Evolutionary conservation across 2,329 filamentous ascomycete genomes (phyloP).

Genomic region (Phoma sp.): DNA sequence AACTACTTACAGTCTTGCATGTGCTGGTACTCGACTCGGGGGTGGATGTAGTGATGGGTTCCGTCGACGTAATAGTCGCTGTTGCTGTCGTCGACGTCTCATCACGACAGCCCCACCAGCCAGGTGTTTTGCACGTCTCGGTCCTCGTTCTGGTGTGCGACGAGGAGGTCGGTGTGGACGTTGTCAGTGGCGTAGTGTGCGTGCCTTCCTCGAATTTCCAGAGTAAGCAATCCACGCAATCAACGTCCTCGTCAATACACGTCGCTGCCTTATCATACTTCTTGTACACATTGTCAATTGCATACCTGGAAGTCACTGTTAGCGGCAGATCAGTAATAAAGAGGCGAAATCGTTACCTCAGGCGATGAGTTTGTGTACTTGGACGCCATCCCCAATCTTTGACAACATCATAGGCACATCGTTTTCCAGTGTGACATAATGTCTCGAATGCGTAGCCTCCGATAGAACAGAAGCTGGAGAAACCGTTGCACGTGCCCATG

Average conservation of each 20-base stretch:
- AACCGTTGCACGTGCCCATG: slow-evolving; percentile 46
- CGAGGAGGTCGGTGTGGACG: slow-evolving; percentile 32
- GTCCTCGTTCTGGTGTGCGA: slow-evolving; percentile 37
- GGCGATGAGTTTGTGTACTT: slow-evolving; percentile 39
- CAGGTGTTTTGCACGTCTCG: slow-evolving; percentile 46
- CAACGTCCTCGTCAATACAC: slow-evolving; percentile 43
- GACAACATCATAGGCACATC: slow-evolving; percentile 45
- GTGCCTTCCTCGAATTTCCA: slow-evolving; percentile 48
- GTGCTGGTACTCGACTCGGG: slow-evolving; percentile 33
- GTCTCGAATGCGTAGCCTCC: slow-evolving; percentile 47
- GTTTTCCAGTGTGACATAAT: slow-evolving; percentile 44
- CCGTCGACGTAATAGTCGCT: slow-evolving; percentile 19
- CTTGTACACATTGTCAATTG: slow-evolving; percentile 44
- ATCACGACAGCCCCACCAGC: slow-evolving; percentile 48
- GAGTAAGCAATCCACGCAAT: slow-evolving; percentile 44
- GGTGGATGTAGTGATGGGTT: slow-evolving; percentile 21
- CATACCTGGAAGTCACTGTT: slow-evolving; percentile 19
- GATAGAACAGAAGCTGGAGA: slow-evolving; percentile 45
- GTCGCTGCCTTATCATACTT: slow-evolving; percentile 42
- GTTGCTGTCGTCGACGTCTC: slow-evolving; percentile 36
- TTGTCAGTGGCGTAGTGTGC: slow-evolving; percentile 34
- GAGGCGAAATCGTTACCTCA: slow-evolving; percentile 14
- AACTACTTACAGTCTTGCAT: slow-evolving; percentile 39
- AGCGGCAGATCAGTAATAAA: no score
- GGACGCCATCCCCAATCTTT: slow-evolving; percentile 47